Evolutionary conservation across 176 grass and related monocot species (phyloP).

Genomic region (Lolium multiflorum): DNA sequence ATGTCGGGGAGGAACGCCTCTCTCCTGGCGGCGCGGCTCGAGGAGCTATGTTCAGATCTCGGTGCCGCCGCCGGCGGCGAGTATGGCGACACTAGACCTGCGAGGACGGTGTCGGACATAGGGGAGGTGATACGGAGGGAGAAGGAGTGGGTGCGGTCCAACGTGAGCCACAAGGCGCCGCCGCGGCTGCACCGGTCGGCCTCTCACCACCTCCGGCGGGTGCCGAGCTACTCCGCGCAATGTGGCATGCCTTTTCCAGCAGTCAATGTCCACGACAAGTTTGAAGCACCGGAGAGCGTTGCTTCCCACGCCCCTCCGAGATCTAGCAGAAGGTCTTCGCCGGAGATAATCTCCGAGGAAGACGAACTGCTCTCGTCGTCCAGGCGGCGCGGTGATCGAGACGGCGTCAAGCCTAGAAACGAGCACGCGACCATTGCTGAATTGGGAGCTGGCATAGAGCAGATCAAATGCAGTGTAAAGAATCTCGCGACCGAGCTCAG

Average conservation of each 20-base stretch:
- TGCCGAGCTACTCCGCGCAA: slow-evolving; percentile 31
- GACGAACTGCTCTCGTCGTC: slow-evolving; percentile 26
- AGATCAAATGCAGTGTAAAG: slow-evolving; percentile 43
- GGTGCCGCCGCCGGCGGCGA: background rate
- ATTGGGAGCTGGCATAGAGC: slow-evolving; percentile 38
- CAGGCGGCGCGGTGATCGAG: background rate
- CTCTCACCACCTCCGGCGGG: slow-evolving; percentile 40
- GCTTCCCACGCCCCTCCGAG: slow-evolving; percentile 22
- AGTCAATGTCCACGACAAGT: slow-evolving; percentile 12
- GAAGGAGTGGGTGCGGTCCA: slow-evolving; percentile 31
- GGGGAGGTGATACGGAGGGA: slow-evolving; percentile 39
- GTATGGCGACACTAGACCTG: background rate
- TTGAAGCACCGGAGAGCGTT: slow-evolving; percentile 22
- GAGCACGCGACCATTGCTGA: background rate
- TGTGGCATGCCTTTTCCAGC: background rate
- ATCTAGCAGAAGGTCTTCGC: slow-evolving; percentile 31
- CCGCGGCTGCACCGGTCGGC: slow-evolving; percentile 41
- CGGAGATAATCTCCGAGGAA: slow-evolving; percentile 57
- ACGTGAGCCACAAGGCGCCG: slow-evolving; percentile 17
- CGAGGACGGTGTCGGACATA: slow-evolving; percentile 52
- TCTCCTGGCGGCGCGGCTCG: slow-evolving; percentile 28
- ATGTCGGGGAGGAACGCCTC: slow-evolving; percentile 46
- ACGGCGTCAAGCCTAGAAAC: background rate
- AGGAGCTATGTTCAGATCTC: slow-evolving; percentile 51
- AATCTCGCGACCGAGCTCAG: slow-evolving; percentile 38